These are phyloP conservation scores for Samsoniella hepiali DNA, from an alignment of 2,329 filamentous ascomycete species.

Conservation along the genomic window DNA sequence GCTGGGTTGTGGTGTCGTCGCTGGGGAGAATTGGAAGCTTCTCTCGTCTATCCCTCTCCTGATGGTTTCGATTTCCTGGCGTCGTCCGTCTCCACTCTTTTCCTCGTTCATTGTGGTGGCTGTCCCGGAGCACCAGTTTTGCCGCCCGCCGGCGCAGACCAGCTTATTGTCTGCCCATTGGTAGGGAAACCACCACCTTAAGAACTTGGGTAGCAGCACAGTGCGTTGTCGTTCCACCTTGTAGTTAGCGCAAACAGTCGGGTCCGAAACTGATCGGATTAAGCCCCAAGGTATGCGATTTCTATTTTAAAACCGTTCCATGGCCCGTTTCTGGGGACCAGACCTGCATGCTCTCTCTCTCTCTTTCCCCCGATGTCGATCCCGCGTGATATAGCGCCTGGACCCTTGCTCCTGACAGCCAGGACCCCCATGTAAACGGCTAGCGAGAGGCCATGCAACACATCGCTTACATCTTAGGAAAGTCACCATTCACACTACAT, in stretches of 20 bases:
- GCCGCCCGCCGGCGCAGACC: conserved; percentile 27
- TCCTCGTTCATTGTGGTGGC: not conserved
- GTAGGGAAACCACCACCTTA: too few species aligned
- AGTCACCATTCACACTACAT: not conserved
- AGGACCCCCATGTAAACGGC: not conserved
- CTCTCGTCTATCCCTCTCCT: not conserved
- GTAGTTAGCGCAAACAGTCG: too few species aligned
- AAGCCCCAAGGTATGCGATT: not conserved
- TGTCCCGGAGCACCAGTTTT: conserved; percentile 33
- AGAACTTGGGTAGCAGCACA: too few species aligned
- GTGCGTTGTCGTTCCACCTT: too few species aligned
- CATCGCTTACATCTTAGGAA: conserved; percentile 20
- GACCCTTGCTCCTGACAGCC: not conserved
- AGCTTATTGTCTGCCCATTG: too few species aligned
- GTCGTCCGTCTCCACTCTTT: not conserved
- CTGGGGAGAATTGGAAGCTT: not conserved
- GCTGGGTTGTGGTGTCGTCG: not conserved
- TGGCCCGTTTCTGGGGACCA: not conserved
- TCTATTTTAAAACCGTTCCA: not conserved
- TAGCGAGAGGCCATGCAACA: not conserved
- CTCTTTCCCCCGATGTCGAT: not conserved
- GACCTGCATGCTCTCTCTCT: not conserved
- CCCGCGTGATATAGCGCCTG: conserved; percentile 4
- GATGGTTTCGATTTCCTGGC: not conserved
- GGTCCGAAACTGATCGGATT: conserved; percentile 7